Evolutionary conservation across 2,329 filamentous ascomycete species (phyloP), one percentile per base, ranked within the genome.

Genomic region (Ceratocystis papillata): DNA sequence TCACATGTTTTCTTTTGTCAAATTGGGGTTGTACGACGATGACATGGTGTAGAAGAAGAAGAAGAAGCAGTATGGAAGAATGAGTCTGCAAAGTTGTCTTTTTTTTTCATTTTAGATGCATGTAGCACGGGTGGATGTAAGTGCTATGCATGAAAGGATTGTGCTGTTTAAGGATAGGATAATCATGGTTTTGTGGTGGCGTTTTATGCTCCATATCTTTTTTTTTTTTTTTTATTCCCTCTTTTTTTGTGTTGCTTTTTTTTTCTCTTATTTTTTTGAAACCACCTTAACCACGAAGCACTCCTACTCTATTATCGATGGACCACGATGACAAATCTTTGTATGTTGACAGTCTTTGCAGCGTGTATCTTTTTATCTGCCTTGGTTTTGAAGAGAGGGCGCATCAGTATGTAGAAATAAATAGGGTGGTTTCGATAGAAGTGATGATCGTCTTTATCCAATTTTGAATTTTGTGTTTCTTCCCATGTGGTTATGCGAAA

Each of bases 141-240:
- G 48, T 53, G 44, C 37, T 22, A n/a, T 59, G 44, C 12, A 57
- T 15, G 46, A 33, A 33, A 22, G 45, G 25, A 37, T 45, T 65
- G 64, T 62, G 57, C 57, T 61, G 55, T 59, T 59, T 59, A 59
- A 28, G 28, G 55, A 61, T 60, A 55, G 64, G 64, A 65, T 61
- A 65, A 41, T 65, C 57, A 65, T 50, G 64, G 64, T 65, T 65
- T 55, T 50, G 55, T 65, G 64, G 64, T 44, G 64, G 55, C 64
- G 64, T 65, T 66, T 48, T 66, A 66, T 63, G 33, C 60, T 67
- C 59, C 57, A 44, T 65, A 33, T 67, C 15, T 46, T 63, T 62
- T 67, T 61, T 65, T 62, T 67, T 61, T 65, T 22, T 22, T 62
- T 60, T 65, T 25, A 60, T 53, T 41, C 57, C 63, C 61, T 37